These are phyloP conservation scores for Trapa incisa DNA, from an alignment of 345 rosid species.

Conservation along the genomic window DNA sequence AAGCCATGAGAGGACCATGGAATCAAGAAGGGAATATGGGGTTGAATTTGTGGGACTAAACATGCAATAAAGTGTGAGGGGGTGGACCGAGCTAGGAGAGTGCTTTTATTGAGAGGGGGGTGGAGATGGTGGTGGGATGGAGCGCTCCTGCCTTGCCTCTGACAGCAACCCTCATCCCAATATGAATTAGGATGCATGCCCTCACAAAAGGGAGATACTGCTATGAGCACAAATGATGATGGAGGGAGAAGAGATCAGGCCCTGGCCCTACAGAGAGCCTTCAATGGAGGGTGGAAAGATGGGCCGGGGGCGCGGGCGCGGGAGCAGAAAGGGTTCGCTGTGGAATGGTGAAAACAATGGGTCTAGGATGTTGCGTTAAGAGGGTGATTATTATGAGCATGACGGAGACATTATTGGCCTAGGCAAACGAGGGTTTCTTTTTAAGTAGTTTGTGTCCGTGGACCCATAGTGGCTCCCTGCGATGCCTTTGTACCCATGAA, in stretches of 20 bases:
- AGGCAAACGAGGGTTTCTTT: neutral
- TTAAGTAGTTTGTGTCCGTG: neutral
- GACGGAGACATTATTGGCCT: neutral
- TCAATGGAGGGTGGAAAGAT: neutral
- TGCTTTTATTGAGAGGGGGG: neutral
- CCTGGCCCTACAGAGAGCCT: neutral
- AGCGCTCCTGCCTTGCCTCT: neutral
- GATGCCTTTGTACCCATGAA: too few relatives aligned
- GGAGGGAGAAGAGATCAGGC: neutral
- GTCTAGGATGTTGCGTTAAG: neutral
- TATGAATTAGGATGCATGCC: neutral
- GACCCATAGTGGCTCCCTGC: too few relatives aligned
- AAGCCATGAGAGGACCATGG: too few relatives aligned
- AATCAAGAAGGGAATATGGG: too few relatives aligned
- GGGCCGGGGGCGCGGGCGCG: too few relatives aligned
- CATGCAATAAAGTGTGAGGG: neutral
- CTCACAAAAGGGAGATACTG: neutral
- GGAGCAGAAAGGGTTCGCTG: too few relatives aligned
- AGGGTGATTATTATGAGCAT: neutral
- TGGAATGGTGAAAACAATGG: neutral
- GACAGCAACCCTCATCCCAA: constrained; percentile 3
- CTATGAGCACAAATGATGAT: neutral
- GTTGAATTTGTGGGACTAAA: neutral
- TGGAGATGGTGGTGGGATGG: neutral
- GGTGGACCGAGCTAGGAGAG: neutral